These are phyloP conservation scores for Pythium insidiosum DNA, from an alignment of 352 stramenopile genomes.

Conservation along the genomic window DNA sequence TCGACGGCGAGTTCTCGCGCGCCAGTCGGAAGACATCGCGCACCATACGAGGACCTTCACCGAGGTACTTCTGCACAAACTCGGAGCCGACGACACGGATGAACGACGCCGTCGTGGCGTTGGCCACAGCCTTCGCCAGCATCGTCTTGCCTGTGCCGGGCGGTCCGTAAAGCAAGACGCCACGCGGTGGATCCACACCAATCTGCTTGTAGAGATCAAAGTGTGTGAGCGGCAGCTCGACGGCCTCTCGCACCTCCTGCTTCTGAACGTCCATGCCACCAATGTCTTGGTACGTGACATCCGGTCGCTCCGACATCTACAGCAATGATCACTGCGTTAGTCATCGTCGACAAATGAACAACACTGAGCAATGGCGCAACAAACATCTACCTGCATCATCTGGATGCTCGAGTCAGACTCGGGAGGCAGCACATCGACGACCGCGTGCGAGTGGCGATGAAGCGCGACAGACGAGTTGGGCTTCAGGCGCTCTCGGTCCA, in stretches of 20 bases:
- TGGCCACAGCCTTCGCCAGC: conserved; percentile 99
- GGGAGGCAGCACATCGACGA: conserved; percentile 97
- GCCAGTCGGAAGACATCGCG: conserved; percentile 99
- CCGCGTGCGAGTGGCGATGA: conserved; percentile 97
- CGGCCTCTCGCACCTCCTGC: conserved; percentile 96
- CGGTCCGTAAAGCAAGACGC: conserved; percentile 97
- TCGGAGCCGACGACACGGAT: conserved; percentile 97
- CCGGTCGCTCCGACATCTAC: conserved; percentile 96
- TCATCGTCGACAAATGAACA: too few species aligned
- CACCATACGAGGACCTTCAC: conserved; percentile 99
- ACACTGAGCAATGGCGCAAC: too few species aligned
- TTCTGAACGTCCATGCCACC: conserved; percentile 99
- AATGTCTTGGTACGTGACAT: conserved; percentile 96
- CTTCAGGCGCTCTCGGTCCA: conserved; percentile 98
- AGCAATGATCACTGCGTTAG: neutral
- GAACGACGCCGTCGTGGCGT: conserved; percentile 98
- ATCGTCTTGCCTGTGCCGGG: conserved; percentile 97
- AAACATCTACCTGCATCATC: conserved; percentile 92
- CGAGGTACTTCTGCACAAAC: conserved; percentile 99
- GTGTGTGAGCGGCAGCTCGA: conserved; percentile 98
- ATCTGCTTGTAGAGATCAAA: conserved; percentile 99
- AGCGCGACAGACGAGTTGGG: conserved; percentile 98
- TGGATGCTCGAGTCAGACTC: conserved; percentile 99
- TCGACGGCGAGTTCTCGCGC: conserved; percentile 97
- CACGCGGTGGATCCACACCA: conserved; percentile 98